Conservation (phyloP, 2,329 filamentous ascomycete genomes). For the Hypoxylon sp. region DNA sequence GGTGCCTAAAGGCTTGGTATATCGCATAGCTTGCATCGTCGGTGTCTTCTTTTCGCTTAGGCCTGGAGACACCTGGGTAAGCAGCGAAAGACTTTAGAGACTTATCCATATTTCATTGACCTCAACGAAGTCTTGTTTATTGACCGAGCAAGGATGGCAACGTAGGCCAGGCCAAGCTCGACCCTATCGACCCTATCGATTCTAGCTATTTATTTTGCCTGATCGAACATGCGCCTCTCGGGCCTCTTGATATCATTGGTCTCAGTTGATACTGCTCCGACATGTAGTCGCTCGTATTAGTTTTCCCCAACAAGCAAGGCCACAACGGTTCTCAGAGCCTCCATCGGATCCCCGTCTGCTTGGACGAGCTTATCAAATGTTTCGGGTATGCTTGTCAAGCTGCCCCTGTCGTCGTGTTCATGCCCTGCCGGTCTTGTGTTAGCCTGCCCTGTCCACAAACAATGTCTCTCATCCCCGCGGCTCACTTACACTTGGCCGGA, state of each 20-base stretch:
- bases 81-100: background rate
- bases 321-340: conserved; percentile 66
- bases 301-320: conserved; percentile 63
- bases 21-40: background rate
- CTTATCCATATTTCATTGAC: background rate
- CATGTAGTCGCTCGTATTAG: background rate
- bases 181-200: background rate
- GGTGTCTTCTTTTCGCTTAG: background rate
- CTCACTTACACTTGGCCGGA: conserved; percentile 68
- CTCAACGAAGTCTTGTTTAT: background rate
- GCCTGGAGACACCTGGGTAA: too few species aligned
- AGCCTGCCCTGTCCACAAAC: background rate
- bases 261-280: background rate
- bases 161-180: too few species aligned
- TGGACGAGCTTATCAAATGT: conserved; percentile 68
- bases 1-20: background rate
- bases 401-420: conserved; percentile 62
- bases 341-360: conserved; percentile 61
- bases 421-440: conserved; percentile 60
- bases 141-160: background rate
- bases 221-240: background rate
- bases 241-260: conserved; percentile 21
- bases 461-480: background rate
- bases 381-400: conserved; percentile 63
- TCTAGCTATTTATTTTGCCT: background rate